Conservation (phyloP, 2,329 filamentous ascomycete species). For the Claviceps sorghi region DNA sequence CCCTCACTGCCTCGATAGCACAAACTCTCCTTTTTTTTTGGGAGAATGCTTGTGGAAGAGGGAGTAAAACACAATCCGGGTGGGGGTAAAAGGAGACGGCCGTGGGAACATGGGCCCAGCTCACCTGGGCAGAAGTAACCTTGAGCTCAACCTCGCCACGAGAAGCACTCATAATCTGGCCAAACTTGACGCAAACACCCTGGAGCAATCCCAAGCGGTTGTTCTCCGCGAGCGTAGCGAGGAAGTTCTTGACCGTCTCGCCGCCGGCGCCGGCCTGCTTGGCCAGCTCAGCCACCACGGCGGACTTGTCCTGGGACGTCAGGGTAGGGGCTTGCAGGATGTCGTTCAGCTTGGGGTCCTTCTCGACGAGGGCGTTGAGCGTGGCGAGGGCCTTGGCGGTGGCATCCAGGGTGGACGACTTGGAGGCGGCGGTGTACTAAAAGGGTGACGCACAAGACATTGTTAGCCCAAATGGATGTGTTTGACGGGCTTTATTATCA, state of each 20-base stretch:
- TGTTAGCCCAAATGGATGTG: not conserved
- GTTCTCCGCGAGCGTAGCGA: constrained; percentile 82
- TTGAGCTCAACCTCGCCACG: constrained; percentile 87
- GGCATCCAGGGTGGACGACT: constrained; percentile 71
- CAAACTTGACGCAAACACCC: constrained; percentile 78
- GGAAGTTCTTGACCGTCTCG: constrained; percentile 87
- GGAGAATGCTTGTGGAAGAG: too few species aligned
- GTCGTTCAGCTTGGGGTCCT: constrained; percentile 63
- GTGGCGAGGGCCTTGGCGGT: constrained; percentile 65
- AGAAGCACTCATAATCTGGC: constrained; percentile 70
- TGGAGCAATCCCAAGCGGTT: constrained; percentile 78
- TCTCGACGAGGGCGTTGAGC: constrained; percentile 59
- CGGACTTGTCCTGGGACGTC: constrained; percentile 61
- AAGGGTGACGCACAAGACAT: constrained; percentile 14
- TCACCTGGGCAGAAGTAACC: constrained; percentile 79
- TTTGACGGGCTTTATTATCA: not conserved
- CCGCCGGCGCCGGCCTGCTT: constrained; percentile 65
- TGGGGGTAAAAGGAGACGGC: not conserved
- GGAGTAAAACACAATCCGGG: too few species aligned
- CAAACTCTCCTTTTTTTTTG: too few species aligned
- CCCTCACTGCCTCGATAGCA: too few species aligned
- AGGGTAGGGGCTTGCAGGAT: constrained; percentile 77
- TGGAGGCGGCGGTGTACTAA: constrained; percentile 92
- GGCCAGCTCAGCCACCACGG: constrained; percentile 74
- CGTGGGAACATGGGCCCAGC: constrained; percentile 13